Conservation (phyloP, 2,329 filamentous ascomycete genomes). For the Tolypocladium pustulatum region DNA sequence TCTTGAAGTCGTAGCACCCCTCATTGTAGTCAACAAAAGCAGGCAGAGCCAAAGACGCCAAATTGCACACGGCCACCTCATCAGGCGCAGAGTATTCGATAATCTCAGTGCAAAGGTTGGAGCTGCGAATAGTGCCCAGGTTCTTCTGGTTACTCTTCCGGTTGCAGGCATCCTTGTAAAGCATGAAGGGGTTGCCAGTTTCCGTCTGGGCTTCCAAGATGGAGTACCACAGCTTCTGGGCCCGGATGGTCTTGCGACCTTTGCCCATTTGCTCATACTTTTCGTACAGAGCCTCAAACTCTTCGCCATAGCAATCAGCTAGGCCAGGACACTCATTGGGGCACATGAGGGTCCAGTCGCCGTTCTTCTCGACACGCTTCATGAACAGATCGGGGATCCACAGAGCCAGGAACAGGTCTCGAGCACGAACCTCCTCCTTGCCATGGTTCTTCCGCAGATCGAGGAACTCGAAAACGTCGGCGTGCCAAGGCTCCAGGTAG, state of each 20-base stretch:
- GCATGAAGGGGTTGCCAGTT: constrained; percentile 98
- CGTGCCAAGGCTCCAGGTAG: constrained; percentile 98
- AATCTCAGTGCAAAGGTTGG: constrained; percentile 98
- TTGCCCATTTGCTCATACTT: constrained; percentile 82
- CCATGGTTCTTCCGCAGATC: constrained; percentile 99
- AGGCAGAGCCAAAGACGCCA: constrained; percentile 87
- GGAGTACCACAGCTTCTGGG: constrained; percentile 98
- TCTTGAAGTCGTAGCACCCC: constrained; percentile 87
- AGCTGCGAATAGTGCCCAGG: constrained; percentile 94
- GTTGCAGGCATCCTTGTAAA: constrained; percentile 98
- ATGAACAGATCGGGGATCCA: constrained; percentile 99
- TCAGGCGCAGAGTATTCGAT: constrained; percentile 95
- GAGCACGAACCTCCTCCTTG: constrained; percentile 94
- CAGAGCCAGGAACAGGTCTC: constrained; percentile 92
- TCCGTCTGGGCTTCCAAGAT: constrained; percentile 97
- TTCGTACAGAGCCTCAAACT: constrained; percentile 92
- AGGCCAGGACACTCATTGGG: constrained; percentile 92
- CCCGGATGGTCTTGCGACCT: constrained; percentile 85
- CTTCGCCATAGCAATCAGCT: constrained; percentile 92
- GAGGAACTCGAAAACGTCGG: constrained; percentile 93
- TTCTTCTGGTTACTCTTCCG: constrained; percentile 99
- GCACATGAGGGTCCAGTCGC: constrained; percentile 96
- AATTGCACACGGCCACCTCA: constrained; percentile 96
- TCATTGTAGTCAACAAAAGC: constrained; percentile 80
- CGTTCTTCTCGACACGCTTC: constrained; percentile 97